These are phyloP conservation scores for Artomyces pyxidatus DNA, from an alignment of 768 basidiomycete species.

Conservation along the genomic window DNA sequence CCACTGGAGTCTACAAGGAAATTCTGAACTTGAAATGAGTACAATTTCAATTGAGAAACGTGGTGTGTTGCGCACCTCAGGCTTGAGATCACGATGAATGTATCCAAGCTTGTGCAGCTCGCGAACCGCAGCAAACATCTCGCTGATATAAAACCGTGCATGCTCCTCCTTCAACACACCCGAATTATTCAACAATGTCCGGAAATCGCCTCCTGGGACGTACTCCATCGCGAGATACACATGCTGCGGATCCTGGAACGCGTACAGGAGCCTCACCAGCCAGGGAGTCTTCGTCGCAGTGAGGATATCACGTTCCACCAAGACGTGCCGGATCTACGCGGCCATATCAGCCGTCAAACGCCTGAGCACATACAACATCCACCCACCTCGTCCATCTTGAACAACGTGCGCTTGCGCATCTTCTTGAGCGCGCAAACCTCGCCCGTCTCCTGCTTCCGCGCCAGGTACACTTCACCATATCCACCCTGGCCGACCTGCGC, in stretches of 20 bases:
- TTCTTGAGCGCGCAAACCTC: conserved; percentile 97
- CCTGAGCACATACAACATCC: not conserved
- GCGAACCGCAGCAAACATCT: conserved; percentile 93
- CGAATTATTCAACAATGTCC: conserved; percentile 94
- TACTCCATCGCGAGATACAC: conserved; percentile 99
- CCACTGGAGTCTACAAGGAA: conserved; percentile 94
- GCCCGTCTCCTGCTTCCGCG: conserved; percentile 89
- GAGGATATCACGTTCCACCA: conserved; percentile 95
- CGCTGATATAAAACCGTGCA: conserved; percentile 92
- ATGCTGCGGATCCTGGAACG: conserved; percentile 87
- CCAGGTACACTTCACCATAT: conserved; percentile 96
- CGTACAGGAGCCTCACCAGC: conserved; percentile 91
- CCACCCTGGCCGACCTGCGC: conserved; percentile 99
- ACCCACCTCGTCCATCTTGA: conserved; percentile 95
- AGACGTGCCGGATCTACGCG: conserved; percentile 84
- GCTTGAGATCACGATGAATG: conserved; percentile 96
- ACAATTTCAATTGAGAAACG: not conserved
- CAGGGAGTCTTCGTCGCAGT: conserved; percentile 97
- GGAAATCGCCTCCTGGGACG: conserved; percentile 96
- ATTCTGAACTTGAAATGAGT: conserved; percentile 45
- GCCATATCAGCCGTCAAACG: too few relatives aligned
- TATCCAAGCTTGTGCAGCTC: conserved; percentile 97
- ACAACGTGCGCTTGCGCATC: conserved; percentile 89
- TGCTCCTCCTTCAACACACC: conserved; percentile 97
- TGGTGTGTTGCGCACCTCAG: conserved; percentile 55